phyloP scores from a whole-genome alignment of 2,329 filamentous ascomycete genomes.

The Hypocrella siamensis region DNA sequence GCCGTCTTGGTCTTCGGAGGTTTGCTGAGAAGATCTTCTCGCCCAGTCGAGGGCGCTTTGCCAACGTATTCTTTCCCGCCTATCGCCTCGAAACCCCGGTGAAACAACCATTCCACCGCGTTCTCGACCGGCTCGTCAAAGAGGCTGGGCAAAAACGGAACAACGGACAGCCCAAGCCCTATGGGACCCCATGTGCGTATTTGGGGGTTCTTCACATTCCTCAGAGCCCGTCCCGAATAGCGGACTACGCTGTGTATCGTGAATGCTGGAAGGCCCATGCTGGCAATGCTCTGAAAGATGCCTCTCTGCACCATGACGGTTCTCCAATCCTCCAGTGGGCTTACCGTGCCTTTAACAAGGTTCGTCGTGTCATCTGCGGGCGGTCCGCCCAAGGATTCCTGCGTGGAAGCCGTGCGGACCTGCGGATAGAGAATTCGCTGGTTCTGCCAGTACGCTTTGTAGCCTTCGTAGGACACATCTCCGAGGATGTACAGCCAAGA shows the following conservation, averaged over 20 bases:
- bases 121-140: slow-evolving; percentile 91
- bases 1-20: slow-evolving; percentile 31
- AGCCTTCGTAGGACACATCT: slow-evolving; percentile 84
- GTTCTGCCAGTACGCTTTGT: slow-evolving; percentile 85
- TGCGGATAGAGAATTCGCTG: slow-evolving; percentile 58
- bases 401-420: slow-evolving; percentile 33
- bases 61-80: slow-evolving; percentile 47
- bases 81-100: slow-evolving; percentile 59
- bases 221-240: slow-evolving; percentile 78
- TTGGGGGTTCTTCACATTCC: slow-evolving; percentile 58
- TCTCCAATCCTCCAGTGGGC: slow-evolving; percentile 76
- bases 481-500: slow-evolving; percentile 88
- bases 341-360: slow-evolving; percentile 25
- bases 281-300: slow-evolving; percentile 79
- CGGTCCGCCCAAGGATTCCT: slow-evolving; percentile 33
- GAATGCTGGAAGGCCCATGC: slow-evolving; percentile 86
- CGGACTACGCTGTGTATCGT: slow-evolving; percentile 87
- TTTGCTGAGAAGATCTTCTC: slow-evolving; percentile 23
- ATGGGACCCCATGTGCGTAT: slow-evolving; percentile 82
- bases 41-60: slow-evolving; percentile 35
- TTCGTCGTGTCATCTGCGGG: slow-evolving; percentile 14
- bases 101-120: slow-evolving; percentile 80
- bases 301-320: slow-evolving; percentile 83
- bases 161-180: slow-evolving; percentile 60
- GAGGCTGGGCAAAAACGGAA: slow-evolving; percentile 68